Evolutionary conservation across 176 grass and related monocot genomes (phyloP), one percentile per base, ranked within the genome.

Genomic region (Carex pumila): DNA sequence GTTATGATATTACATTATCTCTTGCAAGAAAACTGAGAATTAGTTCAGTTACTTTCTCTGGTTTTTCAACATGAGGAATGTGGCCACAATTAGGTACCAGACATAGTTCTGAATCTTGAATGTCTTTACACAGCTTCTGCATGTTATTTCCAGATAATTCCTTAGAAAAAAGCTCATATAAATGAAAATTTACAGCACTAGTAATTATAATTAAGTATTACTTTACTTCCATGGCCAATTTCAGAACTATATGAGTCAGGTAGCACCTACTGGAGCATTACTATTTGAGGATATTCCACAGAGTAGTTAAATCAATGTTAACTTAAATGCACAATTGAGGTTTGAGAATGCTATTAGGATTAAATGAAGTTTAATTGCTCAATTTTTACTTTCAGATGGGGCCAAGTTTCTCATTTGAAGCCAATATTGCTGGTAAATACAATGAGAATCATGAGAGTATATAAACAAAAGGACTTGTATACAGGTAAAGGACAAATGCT

Each of bases 11-110:
- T 12, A 39, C 0, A 2, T 18, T 18, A 4, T 88, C 54, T 21
- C 58, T 79, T 81, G 45, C 37, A 12, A 98, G 88, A 76, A 95
- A 98, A 64, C 91, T 88, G 21, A 95, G 80, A 13, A 98, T 79
- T 64, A 71, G 57, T 50, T 88, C 82, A 4, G 55, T 73, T 14
- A 85, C 88, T 70, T 86, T 72, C 25, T 63, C 85, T 65, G 95
- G 92, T 83, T 98, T 98, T 75, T 98, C 95, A 1, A 98, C 89
- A 32, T 95, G 95, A 72, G 95, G 95, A 78, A 98, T 78, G 82
- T 98, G 95, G 10, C 95, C 95, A 25, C 95, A 98, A 77, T 90
- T 69, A 34, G 69, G 83, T 55, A 98, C 84, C 67, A 79, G 68
- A 68, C 86, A 21, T 52, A 98, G 70, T 49, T 83, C 68, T 1